phyloP scores from a whole-genome alignment of 345 rosid species.

The Hibiscus trionum region DNA sequence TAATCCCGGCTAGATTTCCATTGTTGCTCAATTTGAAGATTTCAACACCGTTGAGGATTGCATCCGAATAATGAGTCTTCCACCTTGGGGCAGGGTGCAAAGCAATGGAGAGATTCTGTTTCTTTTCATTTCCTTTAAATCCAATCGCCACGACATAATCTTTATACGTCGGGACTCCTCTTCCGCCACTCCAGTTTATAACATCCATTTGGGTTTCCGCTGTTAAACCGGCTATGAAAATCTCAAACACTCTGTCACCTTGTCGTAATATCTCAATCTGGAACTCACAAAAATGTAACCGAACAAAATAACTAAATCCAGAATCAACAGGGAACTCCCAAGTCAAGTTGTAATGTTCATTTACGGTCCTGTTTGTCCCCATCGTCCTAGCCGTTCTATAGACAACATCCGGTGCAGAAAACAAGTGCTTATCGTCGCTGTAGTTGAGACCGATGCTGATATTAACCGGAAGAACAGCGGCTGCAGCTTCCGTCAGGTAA shows the following conservation, averaged over 20 bases:
- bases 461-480: neutral
- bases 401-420: conserved; percentile 1
- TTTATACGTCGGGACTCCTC: neutral
- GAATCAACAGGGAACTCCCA: conserved; percentile 5
- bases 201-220: neutral
- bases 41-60: neutral
- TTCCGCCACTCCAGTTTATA: neutral
- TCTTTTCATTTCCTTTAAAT: neutral
- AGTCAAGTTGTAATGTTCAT: conserved; percentile 1
- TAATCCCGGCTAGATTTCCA: neutral
- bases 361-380: neutral
- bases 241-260: neutral
- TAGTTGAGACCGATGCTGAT: neutral
- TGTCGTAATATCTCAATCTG: neutral
- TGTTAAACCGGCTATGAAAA: neutral
- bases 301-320: neutral
- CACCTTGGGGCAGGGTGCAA: conserved; percentile 1
- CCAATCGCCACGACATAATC: neutral
- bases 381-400: neutral
- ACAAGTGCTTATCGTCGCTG: neutral
- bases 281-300: conserved; percentile 1
- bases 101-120: neutral
- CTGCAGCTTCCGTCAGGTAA: neutral
- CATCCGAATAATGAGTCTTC: neutral
- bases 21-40: neutral